These are phyloP conservation scores for Solanum infundibuliforme DNA, from an alignment of 257 asterid species.

Conservation along the genomic window DNA sequence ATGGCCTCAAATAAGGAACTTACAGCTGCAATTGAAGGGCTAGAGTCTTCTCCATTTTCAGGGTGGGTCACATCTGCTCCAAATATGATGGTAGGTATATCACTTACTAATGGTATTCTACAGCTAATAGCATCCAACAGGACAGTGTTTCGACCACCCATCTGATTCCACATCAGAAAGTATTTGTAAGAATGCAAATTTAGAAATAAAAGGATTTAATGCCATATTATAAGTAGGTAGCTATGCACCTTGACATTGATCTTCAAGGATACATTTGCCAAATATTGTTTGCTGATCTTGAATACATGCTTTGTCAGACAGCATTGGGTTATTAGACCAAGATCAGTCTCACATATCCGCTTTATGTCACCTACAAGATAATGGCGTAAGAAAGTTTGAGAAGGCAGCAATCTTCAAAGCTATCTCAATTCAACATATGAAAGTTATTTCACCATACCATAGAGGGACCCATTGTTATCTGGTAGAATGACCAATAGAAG, in stretches of 20 bases:
- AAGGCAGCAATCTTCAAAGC: neutral
- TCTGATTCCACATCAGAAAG: constrained; percentile 29
- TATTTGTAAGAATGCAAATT: neutral
- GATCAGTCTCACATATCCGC: constrained; percentile 97
- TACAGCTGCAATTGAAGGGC: constrained; percentile 99
- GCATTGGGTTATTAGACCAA: constrained; percentile 88
- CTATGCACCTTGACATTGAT: constrained; percentile 75
- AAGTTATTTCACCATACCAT: constrained; percentile 37
- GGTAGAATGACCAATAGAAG: constrained; percentile 88
- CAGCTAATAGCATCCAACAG: constrained; percentile 88
- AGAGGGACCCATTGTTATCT: constrained; percentile 84
- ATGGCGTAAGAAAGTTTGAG: neutral
- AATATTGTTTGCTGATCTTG: constrained; percentile 90
- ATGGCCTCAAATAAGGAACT: constrained; percentile 1
- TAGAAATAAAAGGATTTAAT: neutral
- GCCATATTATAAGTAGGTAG: neutral
- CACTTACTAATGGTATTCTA: constrained; percentile 90
- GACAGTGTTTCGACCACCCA: constrained; percentile 97
- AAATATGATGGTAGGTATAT: constrained; percentile 91
- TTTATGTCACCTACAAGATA: constrained; percentile 65
- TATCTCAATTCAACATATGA: neutral
- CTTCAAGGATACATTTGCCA: constrained; percentile 96
- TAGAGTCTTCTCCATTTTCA: constrained; percentile 96
- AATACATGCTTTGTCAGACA: constrained; percentile 94
- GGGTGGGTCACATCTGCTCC: constrained; percentile 99